phyloP scores from a whole-genome alignment of 768 basidiomycete genomes.

The Pleurotus sapidus region DNA sequence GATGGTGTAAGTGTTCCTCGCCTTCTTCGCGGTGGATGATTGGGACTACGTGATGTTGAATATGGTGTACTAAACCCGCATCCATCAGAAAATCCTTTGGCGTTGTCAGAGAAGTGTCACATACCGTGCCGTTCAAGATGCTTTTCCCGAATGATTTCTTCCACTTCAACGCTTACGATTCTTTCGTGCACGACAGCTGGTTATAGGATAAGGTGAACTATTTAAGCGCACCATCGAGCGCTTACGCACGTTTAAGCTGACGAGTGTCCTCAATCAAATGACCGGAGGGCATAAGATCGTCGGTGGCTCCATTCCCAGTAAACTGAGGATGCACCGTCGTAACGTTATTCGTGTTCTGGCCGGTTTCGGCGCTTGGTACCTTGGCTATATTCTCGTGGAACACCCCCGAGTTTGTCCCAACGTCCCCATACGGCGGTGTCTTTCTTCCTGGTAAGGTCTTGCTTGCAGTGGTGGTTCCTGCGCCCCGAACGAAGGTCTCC shows the following conservation, averaged over 20 bases:
- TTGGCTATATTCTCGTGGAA: slow-evolving; percentile 23
- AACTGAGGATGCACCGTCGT: too few relatives aligned
- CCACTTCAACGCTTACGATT: not conserved
- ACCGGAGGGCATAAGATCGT: not conserved
- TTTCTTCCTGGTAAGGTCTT: too few relatives aligned
- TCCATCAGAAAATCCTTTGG: not conserved
- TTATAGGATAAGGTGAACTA: not conserved
- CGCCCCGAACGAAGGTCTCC: too few relatives aligned
- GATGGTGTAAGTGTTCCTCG: not conserved
- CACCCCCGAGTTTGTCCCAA: too few relatives aligned
- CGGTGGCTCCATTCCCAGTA: too few relatives aligned
- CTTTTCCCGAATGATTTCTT: not conserved
- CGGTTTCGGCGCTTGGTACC: slow-evolving; percentile 70
- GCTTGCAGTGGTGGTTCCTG: too few relatives aligned
- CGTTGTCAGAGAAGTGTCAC: not conserved
- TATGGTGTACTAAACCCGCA: not conserved
- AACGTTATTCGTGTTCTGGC: slow-evolving; percentile 30
- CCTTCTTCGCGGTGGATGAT: not conserved
- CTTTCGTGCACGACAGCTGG: not conserved
- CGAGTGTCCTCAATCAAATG: not conserved
- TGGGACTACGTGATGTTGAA: not conserved
- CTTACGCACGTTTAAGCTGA: not conserved
- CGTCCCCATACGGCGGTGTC: too few relatives aligned
- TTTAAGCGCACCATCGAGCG: not conserved
- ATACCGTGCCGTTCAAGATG: not conserved